Percentiles rank a stretch among this genome's conserved stretches.
Evolutionary conservation across 2,329 filamentous ascomycete species (phyloP).

Genomic region (Sphaceloma murrayae): DNA sequence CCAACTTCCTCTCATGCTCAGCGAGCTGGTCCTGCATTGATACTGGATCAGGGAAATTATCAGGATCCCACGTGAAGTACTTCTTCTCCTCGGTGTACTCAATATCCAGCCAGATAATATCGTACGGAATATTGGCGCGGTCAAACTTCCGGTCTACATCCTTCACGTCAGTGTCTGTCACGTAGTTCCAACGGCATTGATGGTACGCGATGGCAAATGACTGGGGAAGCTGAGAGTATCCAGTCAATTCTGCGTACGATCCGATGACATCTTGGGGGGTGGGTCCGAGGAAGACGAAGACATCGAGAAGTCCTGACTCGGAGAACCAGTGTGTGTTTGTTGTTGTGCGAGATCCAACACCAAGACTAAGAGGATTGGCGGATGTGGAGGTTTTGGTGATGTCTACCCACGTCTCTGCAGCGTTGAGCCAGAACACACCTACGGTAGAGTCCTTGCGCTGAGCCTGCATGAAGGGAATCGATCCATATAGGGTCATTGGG

Average conservation of each 20-base stretch:
- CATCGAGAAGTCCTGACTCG: constrained; percentile 77
- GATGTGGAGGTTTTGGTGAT: constrained; percentile 69
- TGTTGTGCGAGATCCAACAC: constrained; percentile 56
- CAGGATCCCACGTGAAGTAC: constrained; percentile 93
- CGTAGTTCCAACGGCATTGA: constrained; percentile 98
- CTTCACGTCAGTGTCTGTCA: constrained; percentile 92
- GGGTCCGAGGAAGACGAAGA: constrained; percentile 90
- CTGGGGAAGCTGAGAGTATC: constrained; percentile 81
- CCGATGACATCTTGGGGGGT: constrained; percentile 72
- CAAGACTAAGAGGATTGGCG: constrained; percentile 68
- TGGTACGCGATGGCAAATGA: constrained; percentile 90
- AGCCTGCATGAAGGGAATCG: constrained; percentile 96
- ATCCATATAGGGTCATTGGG: constrained; percentile 96
- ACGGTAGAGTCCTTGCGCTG: constrained; percentile 90
- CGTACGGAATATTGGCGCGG: constrained; percentile 89
- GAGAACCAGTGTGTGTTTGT: constrained; percentile 97
- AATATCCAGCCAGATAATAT: constrained; percentile 97
- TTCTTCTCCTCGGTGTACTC: constrained; percentile 96
- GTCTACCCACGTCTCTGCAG: constrained; percentile 94
- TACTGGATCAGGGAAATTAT: constrained; percentile 77
- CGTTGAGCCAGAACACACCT: constrained; percentile 95
- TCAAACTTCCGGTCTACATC: constrained; percentile 96
- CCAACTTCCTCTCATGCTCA: constrained; percentile 75
- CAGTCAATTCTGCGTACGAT: constrained; percentile 80
- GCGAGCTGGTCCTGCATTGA: constrained; percentile 84